phyloP scores from a whole-genome alignment of 75 land plant species.

The Selaginella moellendorffii region DNA sequence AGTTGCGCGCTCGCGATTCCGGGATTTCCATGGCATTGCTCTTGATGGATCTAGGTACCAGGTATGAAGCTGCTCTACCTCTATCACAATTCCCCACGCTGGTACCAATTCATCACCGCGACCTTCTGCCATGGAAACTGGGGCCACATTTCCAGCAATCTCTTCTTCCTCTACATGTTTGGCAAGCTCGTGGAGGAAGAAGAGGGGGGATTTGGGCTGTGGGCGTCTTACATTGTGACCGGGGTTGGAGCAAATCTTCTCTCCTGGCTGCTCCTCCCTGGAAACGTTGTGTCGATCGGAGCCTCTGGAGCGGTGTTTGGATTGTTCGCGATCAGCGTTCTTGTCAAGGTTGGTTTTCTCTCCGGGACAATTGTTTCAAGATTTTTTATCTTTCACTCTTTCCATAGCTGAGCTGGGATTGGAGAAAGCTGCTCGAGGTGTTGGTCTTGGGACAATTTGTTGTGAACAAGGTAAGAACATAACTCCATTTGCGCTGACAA shows the following conservation, averaged over 20 bases:
- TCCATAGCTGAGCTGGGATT: constrained; percentile 90
- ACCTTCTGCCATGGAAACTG: constrained; percentile 85
- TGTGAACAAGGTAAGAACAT: constrained; percentile 56
- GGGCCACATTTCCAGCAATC: constrained; percentile 91
- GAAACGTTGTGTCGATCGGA: constrained; percentile 75
- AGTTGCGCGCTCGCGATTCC: neutral
- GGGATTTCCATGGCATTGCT: neutral
- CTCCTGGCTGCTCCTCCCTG: constrained; percentile 88
- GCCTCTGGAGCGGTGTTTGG: constrained; percentile 99
- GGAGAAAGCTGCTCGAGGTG: constrained; percentile 98
- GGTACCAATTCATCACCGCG: constrained; percentile 93
- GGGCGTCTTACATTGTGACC: constrained; percentile 89
- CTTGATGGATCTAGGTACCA: constrained; percentile 33
- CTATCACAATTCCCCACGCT: constrained; percentile 63
- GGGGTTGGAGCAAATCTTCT: constrained; percentile 93
- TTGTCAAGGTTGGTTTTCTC: constrained; percentile 65
- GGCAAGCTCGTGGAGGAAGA: constrained; percentile 99
- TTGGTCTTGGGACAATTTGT: constrained; percentile 93
- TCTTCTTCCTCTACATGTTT: constrained; percentile 95
- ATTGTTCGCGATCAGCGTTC: constrained; percentile 90
- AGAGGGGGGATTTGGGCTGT: constrained; percentile 80
- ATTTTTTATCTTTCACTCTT: neutral
- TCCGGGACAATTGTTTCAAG: neutral
- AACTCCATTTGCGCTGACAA: too few relatives aligned
- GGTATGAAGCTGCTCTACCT: constrained; percentile 49